Evolutionary conservation across 805 yeast species (phyloP).

Genomic region (Barnettozyma botsteinii): DNA sequence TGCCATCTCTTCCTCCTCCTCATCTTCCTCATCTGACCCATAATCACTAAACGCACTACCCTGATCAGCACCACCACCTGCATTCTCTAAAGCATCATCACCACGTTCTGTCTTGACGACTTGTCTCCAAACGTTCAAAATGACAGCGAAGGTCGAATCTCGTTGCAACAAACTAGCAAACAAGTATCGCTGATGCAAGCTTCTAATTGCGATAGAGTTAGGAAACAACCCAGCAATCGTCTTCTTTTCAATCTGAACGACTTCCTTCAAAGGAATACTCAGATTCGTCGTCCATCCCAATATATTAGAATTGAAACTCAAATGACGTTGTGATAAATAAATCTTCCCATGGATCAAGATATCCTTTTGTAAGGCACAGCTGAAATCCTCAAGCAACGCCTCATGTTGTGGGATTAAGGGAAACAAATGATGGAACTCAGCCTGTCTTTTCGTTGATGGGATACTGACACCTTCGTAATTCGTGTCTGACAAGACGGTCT

Average conservation of each 20-base stretch:
- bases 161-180: conserved; percentile 85
- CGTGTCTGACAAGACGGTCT: background rate
- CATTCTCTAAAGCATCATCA: conserved; percentile 10
- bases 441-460: conserved; percentile 43
- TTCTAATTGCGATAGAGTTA: conserved; percentile 56
- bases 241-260: conserved; percentile 70
- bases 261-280: conserved; percentile 68
- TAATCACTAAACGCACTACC: conserved; percentile 16
- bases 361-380: conserved; percentile 86
- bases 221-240: conserved; percentile 86
- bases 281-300: conserved; percentile 88
- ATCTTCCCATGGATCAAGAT: conserved; percentile 83
- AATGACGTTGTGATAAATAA: conserved; percentile 66
- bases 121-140: conserved; percentile 59
- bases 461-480: background rate
- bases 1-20: no score
- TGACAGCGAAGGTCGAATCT: conserved; percentile 47
- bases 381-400: conserved; percentile 73
- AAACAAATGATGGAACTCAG: conserved; percentile 76
- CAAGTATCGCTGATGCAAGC: conserved; percentile 50
- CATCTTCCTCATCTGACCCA: conserved; percentile 3
- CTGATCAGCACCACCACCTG: conserved; percentile 21
- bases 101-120: conserved; percentile 25
- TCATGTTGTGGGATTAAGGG: conserved; percentile 63
- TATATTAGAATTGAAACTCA: conserved; percentile 83